Conservation (phyloP, 768 basidiomycete genomes). For the Saitozyma sp. region DNA sequence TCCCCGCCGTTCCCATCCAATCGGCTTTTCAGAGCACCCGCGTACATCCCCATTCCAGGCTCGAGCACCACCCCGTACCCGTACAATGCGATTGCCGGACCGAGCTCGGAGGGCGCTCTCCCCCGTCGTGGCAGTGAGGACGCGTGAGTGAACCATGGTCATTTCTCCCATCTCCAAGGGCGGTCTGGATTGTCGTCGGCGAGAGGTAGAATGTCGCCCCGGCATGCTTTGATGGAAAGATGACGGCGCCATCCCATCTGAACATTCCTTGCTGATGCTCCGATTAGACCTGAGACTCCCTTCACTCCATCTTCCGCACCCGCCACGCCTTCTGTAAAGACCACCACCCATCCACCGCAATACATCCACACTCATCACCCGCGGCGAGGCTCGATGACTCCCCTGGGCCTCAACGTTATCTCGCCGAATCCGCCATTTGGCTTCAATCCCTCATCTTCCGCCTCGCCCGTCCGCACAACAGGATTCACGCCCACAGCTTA, state of each 20-base stretch:
- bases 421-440: slow-evolving; percentile 40
- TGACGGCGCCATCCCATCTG: too few relatives aligned
- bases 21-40: background rate
- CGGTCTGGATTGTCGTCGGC: background rate
- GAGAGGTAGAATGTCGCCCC: background rate
- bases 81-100: slow-evolving; percentile 30
- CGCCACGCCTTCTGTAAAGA: slow-evolving; percentile 33
- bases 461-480: slow-evolving; percentile 14
- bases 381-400: slow-evolving; percentile 46
- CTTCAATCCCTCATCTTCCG: slow-evolving; percentile 9
- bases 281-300: slow-evolving; percentile 3
- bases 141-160: background rate
- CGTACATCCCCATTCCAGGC: background rate
- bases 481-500: slow-evolving; percentile 19
- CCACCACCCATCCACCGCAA: slow-evolving; percentile 43
- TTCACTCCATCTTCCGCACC: slow-evolving; percentile 44
- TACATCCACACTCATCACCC: slow-evolving; percentile 53
- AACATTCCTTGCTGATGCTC: background rate
- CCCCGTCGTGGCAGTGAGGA: slow-evolving; percentile 12
- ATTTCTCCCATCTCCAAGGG: background rate
- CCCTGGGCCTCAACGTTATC: slow-evolving; percentile 48
- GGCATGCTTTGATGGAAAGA: background rate
- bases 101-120: slow-evolving; percentile 36
- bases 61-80: background rate
- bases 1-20: background rate